These are phyloP conservation scores for Ceratocystis lukuohia DNA, from an alignment of 2,329 filamentous ascomycete genomes.

Conservation along the genomic window DNA sequence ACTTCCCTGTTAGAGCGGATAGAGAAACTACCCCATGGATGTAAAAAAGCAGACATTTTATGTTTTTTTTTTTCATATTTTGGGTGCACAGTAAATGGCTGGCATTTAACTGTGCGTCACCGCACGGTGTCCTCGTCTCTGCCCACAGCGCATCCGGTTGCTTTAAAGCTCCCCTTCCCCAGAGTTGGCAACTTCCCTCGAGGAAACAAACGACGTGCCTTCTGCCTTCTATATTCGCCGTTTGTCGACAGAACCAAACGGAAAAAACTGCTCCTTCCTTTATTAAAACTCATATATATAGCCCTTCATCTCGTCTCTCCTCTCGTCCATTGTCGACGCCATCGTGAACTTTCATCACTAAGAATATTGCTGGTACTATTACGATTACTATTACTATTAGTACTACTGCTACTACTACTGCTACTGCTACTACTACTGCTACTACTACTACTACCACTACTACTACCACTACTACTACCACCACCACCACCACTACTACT, in stretches of 20 bases:
- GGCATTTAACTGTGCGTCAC: neutral
- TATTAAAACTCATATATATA: neutral
- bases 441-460: no score
- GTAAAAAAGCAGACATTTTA: conserved; percentile 7
- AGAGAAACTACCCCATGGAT: neutral
- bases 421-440: no score
- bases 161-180: conserved; percentile 1
- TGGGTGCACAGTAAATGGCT: neutral
- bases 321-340: neutral
- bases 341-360: neutral
- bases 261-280: neutral
- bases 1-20: conserved; percentile 10
- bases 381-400: no score
- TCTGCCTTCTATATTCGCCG: neutral
- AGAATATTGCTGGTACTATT: neutral
- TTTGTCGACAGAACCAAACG: neutral
- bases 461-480: no score
- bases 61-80: neutral
- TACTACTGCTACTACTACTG: no score
- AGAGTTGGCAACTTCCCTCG: neutral
- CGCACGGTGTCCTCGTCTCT: neutral
- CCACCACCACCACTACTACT: no score
- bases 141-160: neutral
- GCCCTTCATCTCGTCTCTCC: neutral
- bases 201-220: neutral